Conservation (phyloP, 192 early-diverging fungal genomes). For the Dissophora ornata region DNA sequence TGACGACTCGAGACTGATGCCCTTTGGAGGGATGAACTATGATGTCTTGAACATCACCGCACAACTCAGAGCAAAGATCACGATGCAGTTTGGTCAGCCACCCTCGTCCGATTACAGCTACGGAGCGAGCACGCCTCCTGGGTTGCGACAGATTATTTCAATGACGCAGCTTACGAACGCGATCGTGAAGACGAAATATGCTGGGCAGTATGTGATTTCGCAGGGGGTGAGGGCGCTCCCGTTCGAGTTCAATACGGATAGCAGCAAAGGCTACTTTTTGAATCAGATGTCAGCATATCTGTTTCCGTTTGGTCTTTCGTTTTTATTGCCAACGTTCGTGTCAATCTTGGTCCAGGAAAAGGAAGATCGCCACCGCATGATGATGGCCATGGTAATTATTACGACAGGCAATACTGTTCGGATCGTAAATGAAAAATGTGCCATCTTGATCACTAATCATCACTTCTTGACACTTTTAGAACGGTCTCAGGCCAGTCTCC, state of each 20-base stretch:
- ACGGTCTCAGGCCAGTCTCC: slow-evolving; percentile 28
- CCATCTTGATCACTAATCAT: no score
- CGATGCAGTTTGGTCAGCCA: slow-evolving; percentile 36
- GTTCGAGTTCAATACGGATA: slow-evolving; percentile 5
- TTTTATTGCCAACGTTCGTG: slow-evolving; percentile 43
- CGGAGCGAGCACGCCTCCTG: not conserved
- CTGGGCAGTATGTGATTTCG: slow-evolving; percentile 23
- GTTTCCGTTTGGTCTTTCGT: slow-evolving; percentile 45
- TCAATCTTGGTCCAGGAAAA: slow-evolving; percentile 47
- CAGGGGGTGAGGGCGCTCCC: slow-evolving; percentile 41
- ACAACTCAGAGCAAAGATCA: slow-evolving; percentile 7
- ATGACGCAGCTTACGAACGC: slow-evolving; percentile 33
- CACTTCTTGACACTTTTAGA: slow-evolving; percentile 9
- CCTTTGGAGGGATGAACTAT: slow-evolving; percentile 20
- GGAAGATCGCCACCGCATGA: slow-evolving; percentile 42
- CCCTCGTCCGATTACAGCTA: not conserved
- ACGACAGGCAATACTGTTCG: not conserved
- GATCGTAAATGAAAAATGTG: no score
- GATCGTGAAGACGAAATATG: slow-evolving; percentile 32
- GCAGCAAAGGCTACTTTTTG: not conserved
- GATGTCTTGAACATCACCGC: slow-evolving; percentile 6
- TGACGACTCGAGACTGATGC: not conserved
- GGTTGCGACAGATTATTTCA: slow-evolving; percentile 32
- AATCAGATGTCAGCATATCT: slow-evolving; percentile 15
- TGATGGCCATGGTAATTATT: slow-evolving; percentile 52